Evolutionary conservation across 192 early-diverging fungal species (phyloP), one percentile per base, ranked within the genome.

Genomic region (Spizellomyces sp.): DNA sequence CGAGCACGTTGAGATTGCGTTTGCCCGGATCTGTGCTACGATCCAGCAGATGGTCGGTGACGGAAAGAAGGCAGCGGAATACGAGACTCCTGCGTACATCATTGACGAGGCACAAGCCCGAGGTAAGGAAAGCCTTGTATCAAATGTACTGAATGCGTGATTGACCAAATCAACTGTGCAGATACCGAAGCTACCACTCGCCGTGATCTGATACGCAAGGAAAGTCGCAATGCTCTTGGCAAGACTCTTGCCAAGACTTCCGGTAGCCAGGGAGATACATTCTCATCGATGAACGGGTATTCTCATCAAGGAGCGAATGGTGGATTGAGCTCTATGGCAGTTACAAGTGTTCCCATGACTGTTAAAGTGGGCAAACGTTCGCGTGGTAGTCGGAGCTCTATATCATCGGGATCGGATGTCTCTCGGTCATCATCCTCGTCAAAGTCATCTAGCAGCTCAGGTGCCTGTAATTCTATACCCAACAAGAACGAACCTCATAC

Each of bases 21-120:
- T 67, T 56, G 50, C 66, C 4, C 67, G 78, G 52, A 60, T 76
- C 44, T 79, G 74, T 54, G 74, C 64, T 15, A 76, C 68, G 7
- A 76, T 79, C 14, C 58, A 59, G 43, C 74, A 76, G 68, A 54
- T 79, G 64, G 65, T 76, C 14, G 63, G 59, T 42, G 77, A 79
- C 43, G 77, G 77, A 44, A 27, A 9, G 50, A 54, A 54, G 17
- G 12, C 50, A 19, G 17, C 50, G 4, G 14, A 54, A 19, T 54
- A 54, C 4, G 14, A 19, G 14, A 19, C 17, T 54, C 50, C 50
- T 19, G 12, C 50, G 14, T 2, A 19, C 50, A 54, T 54, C 17
- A n/a, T 54, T 12, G 50, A 54, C 17, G 50, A 54, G 12, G 50
- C 27, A 36, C 27, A 36, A 36, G 27, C 27, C 27, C 27, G 27